These are phyloP conservation scores for Discostella stelligera DNA, from an alignment of 352 stramenopile species.

Conservation along the genomic window DNA sequence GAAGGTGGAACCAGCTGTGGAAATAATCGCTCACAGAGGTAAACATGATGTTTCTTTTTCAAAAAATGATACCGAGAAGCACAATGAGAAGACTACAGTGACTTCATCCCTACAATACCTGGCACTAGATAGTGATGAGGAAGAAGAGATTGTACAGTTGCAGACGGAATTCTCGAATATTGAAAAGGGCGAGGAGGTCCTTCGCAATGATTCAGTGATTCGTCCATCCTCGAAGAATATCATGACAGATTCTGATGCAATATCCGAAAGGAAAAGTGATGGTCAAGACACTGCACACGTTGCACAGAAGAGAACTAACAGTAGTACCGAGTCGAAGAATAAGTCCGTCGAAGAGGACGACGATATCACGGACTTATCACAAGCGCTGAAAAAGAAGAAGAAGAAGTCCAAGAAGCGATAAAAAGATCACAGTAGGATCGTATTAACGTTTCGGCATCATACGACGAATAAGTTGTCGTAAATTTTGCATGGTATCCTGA, in stretches of 20 bases:
- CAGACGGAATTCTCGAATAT: conserved; percentile 32
- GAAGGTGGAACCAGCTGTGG: conserved; percentile 12
- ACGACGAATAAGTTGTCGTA: neutral
- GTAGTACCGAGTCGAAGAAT: conserved; percentile 15
- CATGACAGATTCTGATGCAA: conserved; percentile 40
- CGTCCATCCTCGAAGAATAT: conserved; percentile 43
- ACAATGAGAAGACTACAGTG: neutral
- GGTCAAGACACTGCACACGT: conserved; percentile 1
- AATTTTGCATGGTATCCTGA: conserved; percentile 9
- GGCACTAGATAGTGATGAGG: conserved; percentile 22
- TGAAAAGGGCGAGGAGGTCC: neutral
- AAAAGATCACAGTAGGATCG: neutral
- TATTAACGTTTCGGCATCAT: too few species aligned
- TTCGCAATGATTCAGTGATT: neutral
- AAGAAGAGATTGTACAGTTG: conserved; percentile 35
- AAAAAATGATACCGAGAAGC: neutral
- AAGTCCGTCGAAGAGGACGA: conserved; percentile 29
- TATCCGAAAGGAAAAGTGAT: conserved; percentile 1
- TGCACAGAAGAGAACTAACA: conserved; percentile 6
- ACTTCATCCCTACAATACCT: conserved; percentile 1
- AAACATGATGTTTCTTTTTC: conserved; percentile 1
- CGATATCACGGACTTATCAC: conserved; percentile 64
- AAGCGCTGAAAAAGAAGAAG: conserved; percentile 68
- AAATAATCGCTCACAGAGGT: conserved; percentile 19
- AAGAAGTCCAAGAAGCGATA: conserved; percentile 62